phyloP scores from a whole-genome alignment of 805 yeast species.

The Ogataea henricii region DNA sequence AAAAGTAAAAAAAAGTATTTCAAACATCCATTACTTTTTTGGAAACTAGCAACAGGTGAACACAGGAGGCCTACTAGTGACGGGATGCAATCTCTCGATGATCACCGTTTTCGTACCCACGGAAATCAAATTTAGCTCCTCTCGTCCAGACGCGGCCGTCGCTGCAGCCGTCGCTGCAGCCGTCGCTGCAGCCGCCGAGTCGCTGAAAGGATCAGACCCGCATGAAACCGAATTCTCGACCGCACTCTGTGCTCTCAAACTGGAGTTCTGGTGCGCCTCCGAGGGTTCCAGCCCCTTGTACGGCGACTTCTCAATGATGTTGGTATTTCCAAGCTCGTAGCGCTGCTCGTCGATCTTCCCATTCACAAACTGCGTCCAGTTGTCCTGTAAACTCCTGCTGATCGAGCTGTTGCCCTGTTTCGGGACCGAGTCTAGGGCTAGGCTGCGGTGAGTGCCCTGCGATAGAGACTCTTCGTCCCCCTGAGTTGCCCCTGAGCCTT shows the following conservation, averaged over 20 bases:
- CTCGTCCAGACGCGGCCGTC: neutral
- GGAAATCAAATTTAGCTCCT: slow-evolving; percentile 14
- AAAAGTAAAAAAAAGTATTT: neutral
- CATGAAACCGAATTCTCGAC: neutral
- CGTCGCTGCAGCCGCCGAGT: neutral
- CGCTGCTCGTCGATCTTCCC: slow-evolving; percentile 34
- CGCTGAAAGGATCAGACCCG: neutral
- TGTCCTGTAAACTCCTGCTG: slow-evolving; percentile 27
- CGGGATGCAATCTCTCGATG: slow-evolving; percentile 60
- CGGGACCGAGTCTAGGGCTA: neutral
- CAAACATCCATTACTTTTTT: neutral
- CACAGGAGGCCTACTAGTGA: slow-evolving; percentile 57
- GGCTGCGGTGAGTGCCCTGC: no score
- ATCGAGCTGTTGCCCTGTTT: slow-evolving; percentile 1
- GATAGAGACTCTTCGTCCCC: slow-evolving; percentile 9
- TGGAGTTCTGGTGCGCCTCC: neutral
- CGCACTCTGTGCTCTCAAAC: neutral
- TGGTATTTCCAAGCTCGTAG: slow-evolving; percentile 21
- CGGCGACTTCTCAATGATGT: slow-evolving; percentile 17
- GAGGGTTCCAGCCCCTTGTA: neutral
- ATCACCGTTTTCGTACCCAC: slow-evolving; percentile 48
- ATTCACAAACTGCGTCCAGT: slow-evolving; percentile 33
- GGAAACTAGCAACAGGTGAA: slow-evolving; percentile 69
- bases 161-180: neutral
- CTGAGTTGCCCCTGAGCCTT: neutral